Evolutionary conservation across 176 grass and related monocot genomes (phyloP), one percentile per base, ranked within the genome.

Genomic region (Thalia dealbata): DNA sequence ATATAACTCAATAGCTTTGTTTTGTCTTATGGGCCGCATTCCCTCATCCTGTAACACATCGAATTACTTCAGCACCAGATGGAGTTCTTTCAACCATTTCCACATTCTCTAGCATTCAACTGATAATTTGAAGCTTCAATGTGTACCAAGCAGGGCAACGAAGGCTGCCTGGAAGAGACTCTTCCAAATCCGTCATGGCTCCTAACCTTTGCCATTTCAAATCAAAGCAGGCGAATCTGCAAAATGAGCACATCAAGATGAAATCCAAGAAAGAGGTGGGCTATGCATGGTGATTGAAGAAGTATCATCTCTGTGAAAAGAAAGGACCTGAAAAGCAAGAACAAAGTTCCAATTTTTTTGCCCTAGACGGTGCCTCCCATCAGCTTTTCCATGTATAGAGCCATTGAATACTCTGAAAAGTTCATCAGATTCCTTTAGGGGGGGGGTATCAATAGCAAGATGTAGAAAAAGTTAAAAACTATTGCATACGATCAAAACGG

Each of bases 191-290:
- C 84, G 16, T 87, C 77, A 42, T 85, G 84, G 64, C 45, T 91
- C 81, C 74, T 86, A 64, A 85, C 81, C 43, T 84, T 75, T 52
- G 91, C 91, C 91, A 96, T 91, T 48, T 48, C 45, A 48, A 48
- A 38, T 52, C 55, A 4, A 51, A 50, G 25, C 14, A 19, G 29
- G 7, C 50, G 25, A 51, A 15, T 52, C 70, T 30, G 70, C 2
- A 28, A 4, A 72, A 30, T 50, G 48, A 72, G 46, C 14, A 30
- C 21, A 52, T 4, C 15, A 19, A 32, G 14, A 27, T 32, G 6
- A 5, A 30, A 54, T 2, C 46, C 67, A 48, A 22, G 19, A 10
- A 18, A 7, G 7, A 29, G n/a, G 8, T 4, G 7, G 10, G 9
- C 1, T 25, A 22, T 11, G 0, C 21, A 52, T 29, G 26, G 10